phyloP scores from a whole-genome alignment of 768 basidiomycete genomes.

The Cyathus striatus region DNA sequence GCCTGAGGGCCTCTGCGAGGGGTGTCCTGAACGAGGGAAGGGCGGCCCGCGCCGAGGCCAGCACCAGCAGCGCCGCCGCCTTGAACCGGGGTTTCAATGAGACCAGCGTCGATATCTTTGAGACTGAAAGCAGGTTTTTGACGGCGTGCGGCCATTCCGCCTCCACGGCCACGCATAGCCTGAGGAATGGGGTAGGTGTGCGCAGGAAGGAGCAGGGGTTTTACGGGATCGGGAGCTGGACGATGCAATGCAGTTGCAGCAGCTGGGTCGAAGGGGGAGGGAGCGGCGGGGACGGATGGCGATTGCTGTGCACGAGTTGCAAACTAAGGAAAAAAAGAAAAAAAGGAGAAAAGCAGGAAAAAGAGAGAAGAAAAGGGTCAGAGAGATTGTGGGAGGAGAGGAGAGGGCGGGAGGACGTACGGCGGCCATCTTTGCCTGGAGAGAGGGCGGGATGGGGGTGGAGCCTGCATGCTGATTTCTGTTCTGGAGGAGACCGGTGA shows the following conservation, averaged over 20 bases:
- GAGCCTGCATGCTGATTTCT: slow-evolving; percentile 19
- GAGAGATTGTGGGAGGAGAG: slow-evolving; percentile 4
- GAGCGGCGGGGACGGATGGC: too few relatives aligned
- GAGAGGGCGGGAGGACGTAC: slow-evolving; percentile 31
- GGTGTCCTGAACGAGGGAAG: slow-evolving; percentile 28
- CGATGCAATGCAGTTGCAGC: slow-evolving; percentile 34
- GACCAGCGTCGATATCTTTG: slow-evolving; percentile 51
- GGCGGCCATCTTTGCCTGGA: slow-evolving; percentile 93
- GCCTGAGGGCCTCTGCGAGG: slow-evolving; percentile 29
- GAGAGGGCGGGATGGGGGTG: slow-evolving; percentile 79
- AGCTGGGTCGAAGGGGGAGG: slow-evolving; percentile 29
- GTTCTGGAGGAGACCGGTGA: slow-evolving; percentile 37
- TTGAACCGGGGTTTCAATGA: slow-evolving; percentile 26
- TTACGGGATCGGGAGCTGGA: slow-evolving; percentile 16
- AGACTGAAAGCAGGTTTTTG: slow-evolving; percentile 55
- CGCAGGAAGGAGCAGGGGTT: slow-evolving; percentile 10
- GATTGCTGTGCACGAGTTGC: slow-evolving; percentile 25
- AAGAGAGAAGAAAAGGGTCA: too few relatives aligned
- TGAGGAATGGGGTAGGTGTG: slow-evolving; percentile 19
- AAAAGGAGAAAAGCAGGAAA: too few relatives aligned
- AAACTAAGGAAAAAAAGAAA: slow-evolving; percentile 26
- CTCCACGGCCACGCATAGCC: slow-evolving; percentile 8
- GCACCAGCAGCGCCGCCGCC: slow-evolving; percentile 56
- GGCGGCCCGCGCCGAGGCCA: slow-evolving; percentile 68
- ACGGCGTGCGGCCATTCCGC: slow-evolving; percentile 39